Evolutionary conservation across 2,329 filamentous ascomycete species (phyloP).

Genomic region (Teratosphaeria pseudoeucalypti): DNA sequence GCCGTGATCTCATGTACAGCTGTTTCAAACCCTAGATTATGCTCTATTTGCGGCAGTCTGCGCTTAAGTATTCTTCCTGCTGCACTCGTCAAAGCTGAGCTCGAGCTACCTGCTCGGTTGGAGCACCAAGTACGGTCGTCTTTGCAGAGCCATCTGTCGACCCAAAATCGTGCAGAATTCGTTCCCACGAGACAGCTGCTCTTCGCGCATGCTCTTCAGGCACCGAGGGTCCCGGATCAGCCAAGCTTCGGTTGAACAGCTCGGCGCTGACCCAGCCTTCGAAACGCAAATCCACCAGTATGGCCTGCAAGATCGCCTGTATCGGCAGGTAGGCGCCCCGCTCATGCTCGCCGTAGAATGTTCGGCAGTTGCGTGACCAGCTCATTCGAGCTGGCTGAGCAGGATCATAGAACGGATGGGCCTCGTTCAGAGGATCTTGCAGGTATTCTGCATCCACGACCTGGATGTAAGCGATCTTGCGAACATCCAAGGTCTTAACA

Average conservation of each 20-base stretch:
- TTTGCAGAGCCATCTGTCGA: background rate
- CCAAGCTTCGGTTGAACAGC: conserved; percentile 54
- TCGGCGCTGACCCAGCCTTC: conserved; percentile 63
- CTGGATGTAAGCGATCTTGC: conserved; percentile 66
- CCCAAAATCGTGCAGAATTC: conserved; percentile 22
- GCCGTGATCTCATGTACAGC: background rate
- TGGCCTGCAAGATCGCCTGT: conserved; percentile 47
- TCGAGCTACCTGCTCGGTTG: background rate
- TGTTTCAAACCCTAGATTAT: background rate
- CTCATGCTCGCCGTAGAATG: conserved; percentile 55
- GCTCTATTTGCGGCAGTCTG: background rate
- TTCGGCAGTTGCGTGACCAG: conserved; percentile 65
- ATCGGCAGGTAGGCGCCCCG: conserved; percentile 59
- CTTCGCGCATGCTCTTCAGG: conserved; percentile 47
- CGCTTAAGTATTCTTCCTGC: background rate
- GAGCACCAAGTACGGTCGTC: background rate
- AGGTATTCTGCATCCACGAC: conserved; percentile 64
- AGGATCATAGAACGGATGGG: conserved; percentile 48
- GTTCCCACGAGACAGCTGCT: conserved; percentile 43
- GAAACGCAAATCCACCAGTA: conserved; percentile 55
- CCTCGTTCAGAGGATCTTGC: conserved; percentile 43
- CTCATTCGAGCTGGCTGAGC: conserved; percentile 58
- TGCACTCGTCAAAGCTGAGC: background rate
- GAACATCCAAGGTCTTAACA: conserved; percentile 45
- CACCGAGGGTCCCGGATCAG: conserved; percentile 40